Evolutionary conservation across 2,329 filamentous ascomycete species (phyloP).

Genomic region (Mycosphaerelloides madeirae): DNA sequence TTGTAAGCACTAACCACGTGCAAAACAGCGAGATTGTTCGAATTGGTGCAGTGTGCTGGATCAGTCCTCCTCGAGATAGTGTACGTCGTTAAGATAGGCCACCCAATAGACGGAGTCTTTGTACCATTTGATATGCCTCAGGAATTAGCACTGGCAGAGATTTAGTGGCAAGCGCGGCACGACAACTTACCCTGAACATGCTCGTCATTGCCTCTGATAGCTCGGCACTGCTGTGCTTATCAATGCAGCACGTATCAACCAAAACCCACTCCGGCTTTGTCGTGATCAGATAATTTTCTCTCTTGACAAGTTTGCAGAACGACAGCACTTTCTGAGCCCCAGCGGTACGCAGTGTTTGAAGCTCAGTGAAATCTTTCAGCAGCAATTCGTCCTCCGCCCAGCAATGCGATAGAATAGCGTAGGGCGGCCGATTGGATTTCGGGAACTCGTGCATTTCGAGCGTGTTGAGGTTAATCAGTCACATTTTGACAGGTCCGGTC

Average conservation of each 20-base stretch:
- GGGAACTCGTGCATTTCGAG: background rate
- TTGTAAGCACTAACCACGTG: background rate
- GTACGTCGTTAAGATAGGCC: too few species aligned
- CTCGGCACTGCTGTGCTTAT: constrained; percentile 16
- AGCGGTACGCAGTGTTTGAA: background rate
- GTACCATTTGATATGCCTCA: background rate
- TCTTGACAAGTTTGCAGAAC: background rate
- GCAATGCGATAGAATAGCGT: constrained; percentile 1
- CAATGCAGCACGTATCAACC: constrained; percentile 22
- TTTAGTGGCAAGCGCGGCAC: constrained; percentile 14
- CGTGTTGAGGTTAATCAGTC: background rate
- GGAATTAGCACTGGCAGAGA: constrained; percentile 7
- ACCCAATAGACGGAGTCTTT: too few species aligned
- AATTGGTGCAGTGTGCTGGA: background rate
- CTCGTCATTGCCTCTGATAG: constrained; percentile 18
- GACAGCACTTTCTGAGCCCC: background rate
- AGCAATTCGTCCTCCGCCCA: background rate
- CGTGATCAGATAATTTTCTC: too few species aligned
- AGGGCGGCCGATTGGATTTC: background rate
- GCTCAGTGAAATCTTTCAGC: background rate
- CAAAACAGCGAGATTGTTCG: background rate
- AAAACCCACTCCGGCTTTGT: constrained; percentile 1
- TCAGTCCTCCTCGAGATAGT: background rate
- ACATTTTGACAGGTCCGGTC: background rate
- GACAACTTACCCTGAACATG: constrained; percentile 8